A percentile compares a stretch with the other conserved stretches of the same genome.
Conservation (phyloP, 2,329 filamentous ascomycete species). For the Fusarium fujikuroi region DNA sequence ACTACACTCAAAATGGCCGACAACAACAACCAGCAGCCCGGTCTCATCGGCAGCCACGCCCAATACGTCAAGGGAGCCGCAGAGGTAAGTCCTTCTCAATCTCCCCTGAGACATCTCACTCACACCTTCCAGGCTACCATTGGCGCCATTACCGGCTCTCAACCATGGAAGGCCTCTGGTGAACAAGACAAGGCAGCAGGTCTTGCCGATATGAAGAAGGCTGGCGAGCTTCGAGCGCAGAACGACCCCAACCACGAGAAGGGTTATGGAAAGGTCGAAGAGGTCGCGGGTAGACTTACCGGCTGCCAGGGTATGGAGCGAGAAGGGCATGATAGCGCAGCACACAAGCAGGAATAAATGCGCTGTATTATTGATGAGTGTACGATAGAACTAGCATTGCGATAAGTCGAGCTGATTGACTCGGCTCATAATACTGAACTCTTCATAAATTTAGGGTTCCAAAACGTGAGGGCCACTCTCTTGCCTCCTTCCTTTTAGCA, state of each 20-base stretch:
- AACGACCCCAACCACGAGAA: constrained; percentile 60
- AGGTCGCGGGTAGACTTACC: constrained; percentile 69
- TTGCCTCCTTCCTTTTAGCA: background rate
- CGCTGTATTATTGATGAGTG: background rate
- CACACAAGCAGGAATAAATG: constrained; percentile 46
- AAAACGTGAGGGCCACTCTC: no score
- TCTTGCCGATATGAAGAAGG: constrained; percentile 70
- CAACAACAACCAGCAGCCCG: constrained; percentile 53
- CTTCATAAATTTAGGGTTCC: background rate
- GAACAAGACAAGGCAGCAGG: constrained; percentile 72
- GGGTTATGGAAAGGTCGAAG: constrained; percentile 72
- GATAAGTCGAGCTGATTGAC: background rate
- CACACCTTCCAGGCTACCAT: constrained; percentile 60
- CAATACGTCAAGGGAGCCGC: constrained; percentile 76
- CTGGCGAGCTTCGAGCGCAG: constrained; percentile 63
- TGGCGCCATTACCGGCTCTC: constrained; percentile 69
- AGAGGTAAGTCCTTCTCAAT: constrained; percentile 59
- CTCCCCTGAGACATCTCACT: background rate
- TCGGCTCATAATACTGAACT: background rate
- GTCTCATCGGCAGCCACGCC: constrained; percentile 71
- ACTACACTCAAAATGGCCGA: constrained; percentile 42
- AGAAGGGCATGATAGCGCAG: constrained; percentile 66
- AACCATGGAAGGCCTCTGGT: constrained; percentile 72
- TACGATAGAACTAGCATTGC: constrained; percentile 22
- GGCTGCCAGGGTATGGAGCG: constrained; percentile 77